A percentile compares a stretch with the other conserved stretches of the same genome.
Evolutionary conservation across 345 rosid genomes (phyloP).

Genomic region (Fremontodendron californicum): DNA sequence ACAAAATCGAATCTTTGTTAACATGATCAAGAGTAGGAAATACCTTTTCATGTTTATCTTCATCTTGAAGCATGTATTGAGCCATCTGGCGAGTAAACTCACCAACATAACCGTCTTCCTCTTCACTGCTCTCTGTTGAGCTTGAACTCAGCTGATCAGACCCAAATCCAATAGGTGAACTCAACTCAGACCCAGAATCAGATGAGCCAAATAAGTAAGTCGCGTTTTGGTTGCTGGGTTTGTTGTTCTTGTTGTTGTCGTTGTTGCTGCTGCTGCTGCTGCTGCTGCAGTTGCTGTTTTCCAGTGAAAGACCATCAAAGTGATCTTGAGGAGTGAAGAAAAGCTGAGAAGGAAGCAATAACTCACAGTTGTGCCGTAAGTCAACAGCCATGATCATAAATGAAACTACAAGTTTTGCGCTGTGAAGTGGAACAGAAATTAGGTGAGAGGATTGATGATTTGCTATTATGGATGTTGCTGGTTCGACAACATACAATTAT

Average conservation of each 20-base stretch:
- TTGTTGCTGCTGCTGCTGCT: not conserved
- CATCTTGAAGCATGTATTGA: constrained; percentile 57
- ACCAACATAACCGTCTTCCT: constrained; percentile 53
- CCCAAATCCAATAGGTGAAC: constrained; percentile 26
- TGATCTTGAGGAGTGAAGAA: constrained; percentile 4
- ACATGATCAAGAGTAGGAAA: not conserved
- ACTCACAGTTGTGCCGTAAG: constrained; percentile 25
- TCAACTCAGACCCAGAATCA: constrained; percentile 23
- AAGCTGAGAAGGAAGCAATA: constrained; percentile 22
- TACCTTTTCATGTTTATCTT: constrained; percentile 32
- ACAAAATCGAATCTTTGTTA: not conserved
- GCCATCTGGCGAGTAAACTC: constrained; percentile 87
- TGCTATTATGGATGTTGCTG: constrained; percentile 11
- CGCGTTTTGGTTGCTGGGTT: constrained; percentile 9
- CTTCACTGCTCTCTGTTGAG: constrained; percentile 34
- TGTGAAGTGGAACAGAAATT: not conserved
- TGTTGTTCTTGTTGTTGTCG: not conserved
- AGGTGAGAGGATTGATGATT: constrained; percentile 15
- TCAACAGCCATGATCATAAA: constrained; percentile 54
- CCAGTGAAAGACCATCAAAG: not conserved
- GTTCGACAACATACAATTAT: constrained; percentile 12
- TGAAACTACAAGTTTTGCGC: not conserved
- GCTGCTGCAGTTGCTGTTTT: not conserved
- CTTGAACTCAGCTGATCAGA: constrained; percentile 28
- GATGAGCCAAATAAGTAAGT: constrained; percentile 19